phyloP scores from a whole-genome alignment of 768 basidiomycete genomes.

The Pleurotus ostreatus region DNA sequence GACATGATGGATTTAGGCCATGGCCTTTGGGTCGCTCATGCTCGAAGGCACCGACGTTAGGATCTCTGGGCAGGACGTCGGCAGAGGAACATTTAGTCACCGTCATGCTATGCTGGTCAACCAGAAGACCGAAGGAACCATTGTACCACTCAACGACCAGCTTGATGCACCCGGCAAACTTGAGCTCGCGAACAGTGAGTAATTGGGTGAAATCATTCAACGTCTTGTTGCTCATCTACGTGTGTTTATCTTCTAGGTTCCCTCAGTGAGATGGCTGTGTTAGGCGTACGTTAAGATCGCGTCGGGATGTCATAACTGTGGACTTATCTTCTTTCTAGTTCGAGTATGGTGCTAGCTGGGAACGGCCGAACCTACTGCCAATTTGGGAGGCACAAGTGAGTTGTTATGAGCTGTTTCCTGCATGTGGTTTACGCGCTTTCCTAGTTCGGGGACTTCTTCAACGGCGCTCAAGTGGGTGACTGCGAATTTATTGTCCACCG shows the following conservation, averaged over 20 bases:
- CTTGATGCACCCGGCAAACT: conserved; percentile 60
- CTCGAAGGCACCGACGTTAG: conserved; percentile 78
- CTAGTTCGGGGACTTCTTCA: conserved; percentile 91
- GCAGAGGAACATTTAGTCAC: conserved; percentile 86
- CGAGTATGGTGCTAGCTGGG: conserved; percentile 90
- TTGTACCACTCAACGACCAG: conserved; percentile 77
- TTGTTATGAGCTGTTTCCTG: neutral
- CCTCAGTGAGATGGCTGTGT: conserved; percentile 84
- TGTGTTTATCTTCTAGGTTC: conserved; percentile 49
- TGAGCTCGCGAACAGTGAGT: conserved; percentile 83
- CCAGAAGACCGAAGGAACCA: conserved; percentile 74
- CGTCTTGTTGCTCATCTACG: neutral
- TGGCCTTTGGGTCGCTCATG: conserved; percentile 88
- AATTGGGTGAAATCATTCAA: neutral
- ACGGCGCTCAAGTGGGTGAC: conserved; percentile 67
- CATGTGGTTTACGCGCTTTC: neutral
- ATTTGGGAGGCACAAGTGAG: conserved; percentile 91
- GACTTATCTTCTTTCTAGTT: conserved; percentile 42
- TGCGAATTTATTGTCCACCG: neutral
- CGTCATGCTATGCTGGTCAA: conserved; percentile 89
- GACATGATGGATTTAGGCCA: conserved; percentile 40
- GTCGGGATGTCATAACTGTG: neutral
- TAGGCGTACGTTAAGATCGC: conserved; percentile 54
- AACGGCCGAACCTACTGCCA: conserved; percentile 71
- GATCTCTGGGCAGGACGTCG: conserved; percentile 92